phyloP scores from a whole-genome alignment of 2,329 filamentous ascomycete species.

The Cladosporium sphaerospermum region DNA sequence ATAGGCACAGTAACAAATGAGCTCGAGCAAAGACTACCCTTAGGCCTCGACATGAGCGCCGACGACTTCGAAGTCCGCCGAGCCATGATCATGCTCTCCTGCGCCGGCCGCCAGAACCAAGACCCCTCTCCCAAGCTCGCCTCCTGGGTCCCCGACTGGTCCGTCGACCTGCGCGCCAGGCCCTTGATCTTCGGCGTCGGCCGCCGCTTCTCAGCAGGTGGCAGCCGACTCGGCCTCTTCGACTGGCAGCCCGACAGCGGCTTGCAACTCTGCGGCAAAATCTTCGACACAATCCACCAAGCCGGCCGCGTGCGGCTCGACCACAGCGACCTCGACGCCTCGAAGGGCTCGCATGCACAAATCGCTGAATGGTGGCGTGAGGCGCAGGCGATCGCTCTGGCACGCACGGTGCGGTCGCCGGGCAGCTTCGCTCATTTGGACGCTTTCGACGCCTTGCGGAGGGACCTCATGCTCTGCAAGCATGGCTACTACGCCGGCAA shows the following conservation, averaged over 20 bases:
- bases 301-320: conserved; percentile 18
- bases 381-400: conserved; percentile 18
- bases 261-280: conserved; percentile 22
- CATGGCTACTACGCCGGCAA: conserved; percentile 21
- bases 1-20: conserved; percentile 20
- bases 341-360: conserved; percentile 5
- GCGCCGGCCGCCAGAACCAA: conserved; percentile 26
- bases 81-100: conserved; percentile 23
- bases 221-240: conserved; percentile 18
- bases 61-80: conserved; percentile 17
- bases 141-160: conserved; percentile 25
- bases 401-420: conserved; percentile 21
- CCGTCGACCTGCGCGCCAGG: conserved; percentile 18
- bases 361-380: conserved; percentile 24
- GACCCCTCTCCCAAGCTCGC: conserved; percentile 12
- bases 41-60: conserved; percentile 11
- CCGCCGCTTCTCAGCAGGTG: conserved; percentile 21
- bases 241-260: conserved; percentile 24
- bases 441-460: conserved; percentile 22
- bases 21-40: background rate
- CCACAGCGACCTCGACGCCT: background rate
- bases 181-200: conserved; percentile 24
- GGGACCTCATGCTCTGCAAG: conserved; percentile 18
- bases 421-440: conserved; percentile 22
- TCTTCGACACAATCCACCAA: conserved; percentile 23